Evolutionary conservation across 1,139 yeast genomes (phyloP), one percentile per base, ranked within the genome.

Genomic region (Suhomyces coccinellae): DNA sequence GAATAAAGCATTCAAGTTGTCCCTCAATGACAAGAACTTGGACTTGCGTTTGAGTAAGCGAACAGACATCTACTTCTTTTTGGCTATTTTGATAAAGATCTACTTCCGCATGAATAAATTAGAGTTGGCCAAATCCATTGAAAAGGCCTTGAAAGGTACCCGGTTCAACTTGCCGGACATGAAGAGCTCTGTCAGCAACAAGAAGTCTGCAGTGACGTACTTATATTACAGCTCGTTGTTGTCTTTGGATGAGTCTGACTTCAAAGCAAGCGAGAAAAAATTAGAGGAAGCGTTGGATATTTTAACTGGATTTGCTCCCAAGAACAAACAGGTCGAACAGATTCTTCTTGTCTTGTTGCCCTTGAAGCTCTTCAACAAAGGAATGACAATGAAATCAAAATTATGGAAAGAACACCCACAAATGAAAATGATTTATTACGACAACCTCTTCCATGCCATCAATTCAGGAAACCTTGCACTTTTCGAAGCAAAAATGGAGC

Each of bases 121-220:
- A 40, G 89, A 90, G 50, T 76, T 90, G 57, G 95, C 95, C 14
- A 84, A 83, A 54, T 86, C 89, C 44, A 76, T 89, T 46, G 82
- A 88, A 47, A 83, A 84, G 60, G 97, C 91, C 2, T 67, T 90
- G 38, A 75, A 71, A 30, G 79, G 82, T 5, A 78, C 84, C 47
- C 61, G 75, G 15, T 66, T 67, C 14, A 61, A 65, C 35, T 55
- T 73, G 26, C 80, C 79, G 5, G 80, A 78, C 33, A 67, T 86
- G 50, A 83, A 87, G 15, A 64, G 73, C 4, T 57, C 80, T 7
- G 60, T 68, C 3, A 48, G 58, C 13, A 75, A 79, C 20, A 77
- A 75, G 52, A 66, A 79, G 10, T 83, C 84, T 45, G 73, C 80
- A 9, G 77, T 81, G 10, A 77, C 82, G 2, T 88, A 80, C 58